Conservation (phyloP, 2,329 filamentous ascomycete genomes). For the Calonectria montana region DNA sequence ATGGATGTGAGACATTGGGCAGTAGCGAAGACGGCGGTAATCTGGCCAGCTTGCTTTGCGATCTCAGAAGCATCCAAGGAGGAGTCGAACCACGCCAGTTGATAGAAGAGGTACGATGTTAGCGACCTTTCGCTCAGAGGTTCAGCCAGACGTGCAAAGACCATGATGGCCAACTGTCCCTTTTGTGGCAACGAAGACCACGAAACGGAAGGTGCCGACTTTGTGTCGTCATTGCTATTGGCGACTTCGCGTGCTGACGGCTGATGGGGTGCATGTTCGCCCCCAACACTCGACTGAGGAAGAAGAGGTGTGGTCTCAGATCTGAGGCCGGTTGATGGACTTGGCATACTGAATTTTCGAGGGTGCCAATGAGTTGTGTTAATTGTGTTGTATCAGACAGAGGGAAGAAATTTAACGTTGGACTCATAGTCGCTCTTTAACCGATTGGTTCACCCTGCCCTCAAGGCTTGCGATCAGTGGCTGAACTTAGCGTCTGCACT, state of each 20-base stretch:
- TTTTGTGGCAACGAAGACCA: conserved; percentile 37
- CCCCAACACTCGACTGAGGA: neutral
- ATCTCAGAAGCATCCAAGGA: conserved; percentile 19
- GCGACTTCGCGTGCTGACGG: neutral
- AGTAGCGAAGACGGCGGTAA: conserved; percentile 34
- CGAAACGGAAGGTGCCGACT: neutral
- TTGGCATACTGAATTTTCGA: neutral
- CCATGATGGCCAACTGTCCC: conserved; percentile 40
- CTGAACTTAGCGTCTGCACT: neutral
- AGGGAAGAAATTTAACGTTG: neutral
- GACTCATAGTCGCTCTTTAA: neutral
- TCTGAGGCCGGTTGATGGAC: neutral
- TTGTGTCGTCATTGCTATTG: neutral
- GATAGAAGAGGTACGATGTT: conserved; percentile 28
- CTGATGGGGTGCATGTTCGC: neutral
- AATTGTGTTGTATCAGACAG: neutral
- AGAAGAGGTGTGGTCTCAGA: neutral
- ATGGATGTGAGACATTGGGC: conserved; percentile 35
- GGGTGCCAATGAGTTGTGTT: neutral
- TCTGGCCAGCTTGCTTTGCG: conserved; percentile 30
- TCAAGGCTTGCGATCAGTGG: neutral
- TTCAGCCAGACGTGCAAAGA: conserved; percentile 42
- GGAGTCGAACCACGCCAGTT: conserved; percentile 29
- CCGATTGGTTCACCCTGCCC: neutral
- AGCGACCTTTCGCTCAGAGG: conserved; percentile 41